These are phyloP conservation scores for Coemansia sp. DNA, from an alignment of 192 early-diverging fungal species.

Conservation along the genomic window DNA sequence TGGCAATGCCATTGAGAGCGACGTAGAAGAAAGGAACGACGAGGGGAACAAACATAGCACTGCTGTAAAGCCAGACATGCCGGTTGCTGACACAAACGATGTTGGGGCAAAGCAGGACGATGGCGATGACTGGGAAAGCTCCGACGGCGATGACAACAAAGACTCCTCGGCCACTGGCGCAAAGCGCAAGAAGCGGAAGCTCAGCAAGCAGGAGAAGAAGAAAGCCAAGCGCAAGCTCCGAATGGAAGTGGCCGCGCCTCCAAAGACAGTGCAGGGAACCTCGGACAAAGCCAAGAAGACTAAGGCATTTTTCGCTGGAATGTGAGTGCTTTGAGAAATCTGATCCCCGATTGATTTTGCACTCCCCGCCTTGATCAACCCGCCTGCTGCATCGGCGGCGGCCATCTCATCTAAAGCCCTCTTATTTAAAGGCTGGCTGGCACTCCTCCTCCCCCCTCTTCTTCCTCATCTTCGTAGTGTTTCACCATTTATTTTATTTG, in stretches of 20 bases:
- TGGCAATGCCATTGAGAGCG: constrained; percentile 6
- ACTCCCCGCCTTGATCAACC: no score
- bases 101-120: constrained; percentile 9
- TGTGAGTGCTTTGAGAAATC: no score
- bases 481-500: neutral
- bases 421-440: neutral
- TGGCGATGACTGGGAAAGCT: constrained; percentile 40
- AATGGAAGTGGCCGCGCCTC: constrained; percentile 11
- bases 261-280: neutral
- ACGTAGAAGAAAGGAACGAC: constrained; percentile 3
- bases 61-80: neutral
- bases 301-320: constrained; percentile 40
- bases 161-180: neutral
- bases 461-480: no score
- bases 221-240: constrained; percentile 35
- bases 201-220: constrained; percentile 11
- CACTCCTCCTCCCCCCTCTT: neutral
- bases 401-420: neutral
- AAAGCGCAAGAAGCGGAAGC: constrained; percentile 12
- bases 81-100: neutral
- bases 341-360: no score
- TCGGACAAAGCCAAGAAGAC: constrained; percentile 16
- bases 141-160: constrained; percentile 15
- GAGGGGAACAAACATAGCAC: neutral
- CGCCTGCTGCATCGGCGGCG: neutral